Conservation (phyloP, 2,329 filamentous ascomycete genomes). For the Elsinoe ampelina region DNA sequence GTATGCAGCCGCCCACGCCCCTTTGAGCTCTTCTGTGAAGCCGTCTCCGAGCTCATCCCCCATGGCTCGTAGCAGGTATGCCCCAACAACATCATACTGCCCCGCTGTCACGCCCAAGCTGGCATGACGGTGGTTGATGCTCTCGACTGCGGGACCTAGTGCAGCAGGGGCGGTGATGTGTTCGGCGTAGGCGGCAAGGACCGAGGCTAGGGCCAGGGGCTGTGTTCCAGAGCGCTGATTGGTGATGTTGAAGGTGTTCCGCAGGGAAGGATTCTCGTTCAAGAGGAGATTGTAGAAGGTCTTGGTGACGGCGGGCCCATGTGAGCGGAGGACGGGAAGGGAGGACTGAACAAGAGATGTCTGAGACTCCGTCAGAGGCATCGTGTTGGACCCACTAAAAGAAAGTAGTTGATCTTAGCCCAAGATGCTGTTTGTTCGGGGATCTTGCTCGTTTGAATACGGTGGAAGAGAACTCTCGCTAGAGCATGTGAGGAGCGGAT, state of each 20-base stretch:
- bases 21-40: constrained; percentile 54
- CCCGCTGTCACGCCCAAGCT: constrained; percentile 59
- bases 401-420: no score
- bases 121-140: constrained; percentile 69
- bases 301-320: constrained; percentile 60
- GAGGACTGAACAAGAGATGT: constrained; percentile 59
- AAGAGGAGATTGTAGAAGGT: constrained; percentile 65
- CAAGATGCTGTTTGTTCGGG: no score
- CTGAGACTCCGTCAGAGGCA: constrained; percentile 52
- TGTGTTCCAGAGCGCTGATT: constrained; percentile 62
- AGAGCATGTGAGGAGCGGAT: no score
- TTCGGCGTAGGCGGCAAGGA: constrained; percentile 61
- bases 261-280: constrained; percentile 53
- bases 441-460: not conserved
- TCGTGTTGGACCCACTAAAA: constrained; percentile 1
- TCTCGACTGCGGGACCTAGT: constrained; percentile 49
- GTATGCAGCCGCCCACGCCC: constrained; percentile 64
- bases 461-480: not conserved
- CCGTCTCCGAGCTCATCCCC: constrained; percentile 56
- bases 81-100: constrained; percentile 62
- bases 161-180: constrained; percentile 60
- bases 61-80: constrained; percentile 60
- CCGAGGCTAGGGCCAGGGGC: constrained; percentile 56
- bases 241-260: constrained; percentile 61
- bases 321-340: constrained; percentile 56